phyloP scores from a whole-genome alignment of 257 asterid species.

The Nicotiana tomentosiformis region DNA sequence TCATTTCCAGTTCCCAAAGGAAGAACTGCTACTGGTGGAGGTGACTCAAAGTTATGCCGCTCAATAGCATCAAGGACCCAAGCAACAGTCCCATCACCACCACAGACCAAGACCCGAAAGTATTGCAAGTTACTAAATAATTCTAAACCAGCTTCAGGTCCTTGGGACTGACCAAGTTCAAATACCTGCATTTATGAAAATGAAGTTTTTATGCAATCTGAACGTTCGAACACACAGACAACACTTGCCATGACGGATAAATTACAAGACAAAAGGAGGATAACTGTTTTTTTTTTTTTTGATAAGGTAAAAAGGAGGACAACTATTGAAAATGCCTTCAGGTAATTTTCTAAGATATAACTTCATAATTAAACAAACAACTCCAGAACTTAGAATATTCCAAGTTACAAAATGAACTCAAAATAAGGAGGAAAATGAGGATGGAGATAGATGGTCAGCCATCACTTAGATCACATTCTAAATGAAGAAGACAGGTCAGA shows the following conservation, averaged over 20 bases:
- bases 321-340: background rate
- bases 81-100: constrained; percentile 91
- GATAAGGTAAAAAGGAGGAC: background rate
- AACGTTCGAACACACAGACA: background rate
- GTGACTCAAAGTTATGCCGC: constrained; percentile 59
- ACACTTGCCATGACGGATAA: background rate
- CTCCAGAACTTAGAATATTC: background rate
- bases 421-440: constrained; percentile 6
- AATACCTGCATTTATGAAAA: constrained; percentile 42
- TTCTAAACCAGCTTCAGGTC: constrained; percentile 77
- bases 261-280: background rate
- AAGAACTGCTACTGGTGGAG: constrained; percentile 86
- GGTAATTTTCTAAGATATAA: background rate
- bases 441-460: background rate
- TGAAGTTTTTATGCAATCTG: constrained; percentile 5
- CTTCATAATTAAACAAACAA: background rate
- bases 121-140: constrained; percentile 53
- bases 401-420: background rate
- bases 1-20: constrained; percentile 93
- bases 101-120: constrained; percentile 80
- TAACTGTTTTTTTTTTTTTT: background rate
- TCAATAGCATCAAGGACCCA: constrained; percentile 90
- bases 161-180: constrained; percentile 68
- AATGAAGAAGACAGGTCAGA: background rate
- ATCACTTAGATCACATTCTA: background rate